Evolutionary conservation across 2,329 filamentous ascomycete genomes (phyloP).

Genomic region (Verticillium longisporum): DNA sequence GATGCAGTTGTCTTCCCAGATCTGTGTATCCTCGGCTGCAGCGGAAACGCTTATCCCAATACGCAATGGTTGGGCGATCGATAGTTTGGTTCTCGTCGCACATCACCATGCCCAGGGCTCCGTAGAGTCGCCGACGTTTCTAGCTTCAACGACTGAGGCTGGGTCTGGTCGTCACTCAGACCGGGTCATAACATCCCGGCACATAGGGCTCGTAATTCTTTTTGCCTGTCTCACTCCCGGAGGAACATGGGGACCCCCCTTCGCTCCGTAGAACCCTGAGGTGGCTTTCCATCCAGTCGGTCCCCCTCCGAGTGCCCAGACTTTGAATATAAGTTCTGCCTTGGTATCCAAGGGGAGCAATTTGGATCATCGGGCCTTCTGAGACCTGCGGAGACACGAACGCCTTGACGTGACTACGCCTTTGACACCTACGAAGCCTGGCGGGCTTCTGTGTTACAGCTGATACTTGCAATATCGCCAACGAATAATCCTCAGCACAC

Average conservation of each 20-base stretch:
- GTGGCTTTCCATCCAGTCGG: not conserved
- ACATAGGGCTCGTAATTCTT: not conserved
- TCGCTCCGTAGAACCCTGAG: not conserved
- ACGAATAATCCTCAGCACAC: not conserved
- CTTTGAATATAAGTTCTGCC: not conserved
- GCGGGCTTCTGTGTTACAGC: not conserved
- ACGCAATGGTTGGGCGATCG: not conserved
- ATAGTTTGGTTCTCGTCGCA: not conserved
- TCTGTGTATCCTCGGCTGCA: not conserved
- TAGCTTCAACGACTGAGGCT: not conserved
- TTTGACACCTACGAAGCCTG: not conserved
- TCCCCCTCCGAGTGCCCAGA: not conserved
- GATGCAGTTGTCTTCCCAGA: not conserved
- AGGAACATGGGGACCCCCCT: not conserved
- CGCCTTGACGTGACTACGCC: not conserved
- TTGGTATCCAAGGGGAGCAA: not conserved
- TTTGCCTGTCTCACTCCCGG: not conserved
- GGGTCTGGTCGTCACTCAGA: not conserved
- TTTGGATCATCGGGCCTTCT: conserved; percentile 4
- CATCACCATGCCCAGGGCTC: not conserved
- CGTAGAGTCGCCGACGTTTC: not conserved
- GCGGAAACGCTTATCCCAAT: not conserved
- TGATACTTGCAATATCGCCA: not conserved
- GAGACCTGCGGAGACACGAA: not conserved
- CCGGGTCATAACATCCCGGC: not conserved